A percentile compares a stretch with the other conserved stretches of the same genome.
These are phyloP conservation scores for Sugiyamaella castrensis DNA, from an alignment of 1,139 yeast genomes.

Conservation along the genomic window DNA sequence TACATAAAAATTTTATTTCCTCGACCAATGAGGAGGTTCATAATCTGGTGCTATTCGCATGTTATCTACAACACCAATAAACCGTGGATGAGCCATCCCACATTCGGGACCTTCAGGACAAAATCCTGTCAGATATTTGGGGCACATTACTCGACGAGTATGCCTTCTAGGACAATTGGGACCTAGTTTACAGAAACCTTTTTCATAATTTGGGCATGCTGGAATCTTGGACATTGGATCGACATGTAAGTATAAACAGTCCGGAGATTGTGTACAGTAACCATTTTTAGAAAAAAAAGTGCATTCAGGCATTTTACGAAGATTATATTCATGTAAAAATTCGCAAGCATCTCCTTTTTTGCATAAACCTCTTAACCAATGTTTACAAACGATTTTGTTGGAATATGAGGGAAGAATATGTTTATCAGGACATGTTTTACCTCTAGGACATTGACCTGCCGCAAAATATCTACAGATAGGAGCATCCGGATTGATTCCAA, in stretches of 20 bases:
- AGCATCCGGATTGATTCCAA: constrained; percentile 84
- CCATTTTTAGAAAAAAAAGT: constrained; percentile 84
- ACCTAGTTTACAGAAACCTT: constrained; percentile 93
- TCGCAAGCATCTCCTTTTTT: constrained; percentile 97
- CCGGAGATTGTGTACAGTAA: constrained; percentile 90
- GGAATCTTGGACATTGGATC: constrained; percentile 89
- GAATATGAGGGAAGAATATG: constrained; percentile 80
- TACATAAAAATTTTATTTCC: constrained; percentile 6
- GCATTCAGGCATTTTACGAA: constrained; percentile 97
- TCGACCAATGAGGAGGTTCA: constrained; percentile 18
- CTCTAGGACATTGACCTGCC: constrained; percentile 80
- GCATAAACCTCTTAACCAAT: constrained; percentile 96
- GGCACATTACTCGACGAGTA: constrained; percentile 73
- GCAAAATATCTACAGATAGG: constrained; percentile 81
- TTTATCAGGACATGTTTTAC: constrained; percentile 79
- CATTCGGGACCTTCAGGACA: constrained; percentile 64
- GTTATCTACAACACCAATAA: constrained; percentile 25
- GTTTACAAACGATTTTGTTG: constrained; percentile 88
- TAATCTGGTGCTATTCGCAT: constrained; percentile 40
- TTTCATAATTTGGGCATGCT: constrained; percentile 75
- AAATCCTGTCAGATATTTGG: constrained; percentile 83
- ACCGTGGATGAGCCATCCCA: constrained; percentile 44
- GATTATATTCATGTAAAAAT: constrained; percentile 89
- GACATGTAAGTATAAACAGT: constrained; percentile 87
- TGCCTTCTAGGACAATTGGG: constrained; percentile 85